Conservation (phyloP, 2,329 filamentous ascomycete genomes). For the Diatrype stigma region DNA sequence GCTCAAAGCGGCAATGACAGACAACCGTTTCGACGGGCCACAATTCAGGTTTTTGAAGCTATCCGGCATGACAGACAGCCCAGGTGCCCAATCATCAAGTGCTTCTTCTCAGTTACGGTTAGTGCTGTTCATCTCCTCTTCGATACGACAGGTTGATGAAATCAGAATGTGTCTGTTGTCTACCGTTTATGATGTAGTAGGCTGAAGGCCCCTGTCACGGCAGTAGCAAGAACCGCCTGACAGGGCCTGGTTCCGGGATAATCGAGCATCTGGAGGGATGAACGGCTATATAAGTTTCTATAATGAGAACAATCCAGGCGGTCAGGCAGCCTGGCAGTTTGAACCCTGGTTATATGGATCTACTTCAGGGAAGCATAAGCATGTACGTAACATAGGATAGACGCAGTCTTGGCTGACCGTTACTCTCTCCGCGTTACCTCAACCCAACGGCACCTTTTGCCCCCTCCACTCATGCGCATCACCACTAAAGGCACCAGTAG, state of each 20-base stretch:
- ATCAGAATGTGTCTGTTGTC: no score
- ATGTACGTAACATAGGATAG: not conserved
- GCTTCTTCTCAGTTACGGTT: not conserved
- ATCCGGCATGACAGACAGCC: not conserved
- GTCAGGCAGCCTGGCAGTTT: not conserved
- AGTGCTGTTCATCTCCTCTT: not conserved
- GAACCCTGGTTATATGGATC: not conserved
- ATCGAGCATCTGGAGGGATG: not conserved
- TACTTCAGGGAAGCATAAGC: not conserved
- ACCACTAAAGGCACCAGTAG: not conserved
- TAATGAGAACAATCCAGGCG: not conserved
- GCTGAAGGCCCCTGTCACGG: not conserved
- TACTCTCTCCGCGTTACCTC: not conserved
- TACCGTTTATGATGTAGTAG: not conserved
- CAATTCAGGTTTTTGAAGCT: not conserved
- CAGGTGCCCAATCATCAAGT: not conserved
- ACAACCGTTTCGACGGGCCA: not conserved
- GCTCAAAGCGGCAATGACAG: slow-evolving; percentile 1
- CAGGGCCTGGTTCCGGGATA: not conserved
- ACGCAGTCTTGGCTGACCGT: not conserved
- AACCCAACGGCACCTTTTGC: not conserved
- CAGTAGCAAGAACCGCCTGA: not conserved
- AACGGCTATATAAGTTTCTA: not conserved
- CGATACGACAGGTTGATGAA: no score
- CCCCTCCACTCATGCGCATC: not conserved